Evolutionary conservation across 805 yeast species (phyloP), one percentile per base, ranked within the genome.

Genomic region (Teunomyces lycoperdinae): DNA sequence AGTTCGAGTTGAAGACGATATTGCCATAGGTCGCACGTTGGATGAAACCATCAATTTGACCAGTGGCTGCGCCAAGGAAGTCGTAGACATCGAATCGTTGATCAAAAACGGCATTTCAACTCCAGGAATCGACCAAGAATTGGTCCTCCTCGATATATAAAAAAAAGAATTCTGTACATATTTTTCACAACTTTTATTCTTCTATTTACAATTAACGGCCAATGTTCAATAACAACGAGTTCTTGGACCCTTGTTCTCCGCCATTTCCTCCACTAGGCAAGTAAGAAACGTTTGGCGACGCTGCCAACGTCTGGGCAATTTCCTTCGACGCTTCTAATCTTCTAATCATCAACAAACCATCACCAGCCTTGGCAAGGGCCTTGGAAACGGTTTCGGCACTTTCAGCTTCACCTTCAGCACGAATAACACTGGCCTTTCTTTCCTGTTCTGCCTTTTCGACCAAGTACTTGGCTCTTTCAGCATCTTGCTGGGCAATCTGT

Each of bases 391-490:
- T 84, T 51, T 94, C 98, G 3, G 99, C 99, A 49, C 96, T 89
- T 69, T 94, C 98, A 44, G 99, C 99, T 73, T 94, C 99, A 72
- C 98, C 99, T 71, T 94, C 99, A 27, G 99, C 99, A 61, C 98
- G 83, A 57, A 94, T 91, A 60, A 94, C 89, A 42, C 88, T 76
- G 2, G 98, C 99, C 68, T 87, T 91, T 65, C 96, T 83, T 69
- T 92, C 98, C 73, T 94, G 99, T 69, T 94, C 97, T 7, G 98
- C 98, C 65, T 87, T 87, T 64, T 91, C 97, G 47, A 94, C 57
- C 50, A 89, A 76, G 64, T 82, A 94, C 62, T 86, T 87, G 50
- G 98, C 97, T 57, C 99, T 81, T 75, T 94, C 98, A 20, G 99
- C 98, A 65, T 94, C 99, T 72, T 94, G 99, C 74, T 94, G 99